A percentile compares a stretch with the other conserved stretches of the same genome.
These are phyloP conservation scores for Leptomonas seymouri DNA, from an alignment of 208 protist species.

Conservation along the genomic window DNA sequence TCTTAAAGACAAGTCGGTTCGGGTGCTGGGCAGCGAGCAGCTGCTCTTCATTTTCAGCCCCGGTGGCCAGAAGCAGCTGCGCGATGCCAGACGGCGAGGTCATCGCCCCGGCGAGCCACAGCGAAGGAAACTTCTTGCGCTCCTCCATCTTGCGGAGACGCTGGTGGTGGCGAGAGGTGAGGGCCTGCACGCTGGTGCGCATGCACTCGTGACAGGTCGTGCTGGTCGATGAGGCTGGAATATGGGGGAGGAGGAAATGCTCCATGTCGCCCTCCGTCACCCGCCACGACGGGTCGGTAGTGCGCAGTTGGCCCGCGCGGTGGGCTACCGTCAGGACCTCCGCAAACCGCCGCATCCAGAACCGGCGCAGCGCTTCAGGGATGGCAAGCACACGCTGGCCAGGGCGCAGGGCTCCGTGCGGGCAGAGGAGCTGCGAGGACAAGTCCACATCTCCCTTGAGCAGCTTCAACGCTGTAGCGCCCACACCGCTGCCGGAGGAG, in stretches of 20 bases:
- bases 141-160: slow-evolving; percentile 47
- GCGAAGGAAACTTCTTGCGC: slow-evolving; percentile 54
- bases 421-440: slow-evolving; percentile 40
- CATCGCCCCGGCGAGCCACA: slow-evolving; percentile 46
- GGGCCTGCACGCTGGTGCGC: slow-evolving; percentile 34
- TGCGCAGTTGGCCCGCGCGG: slow-evolving; percentile 28
- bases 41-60: slow-evolving; percentile 52
- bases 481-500: background rate
- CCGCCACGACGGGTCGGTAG: slow-evolving; percentile 23
- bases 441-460: slow-evolving; percentile 23
- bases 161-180: slow-evolving; percentile 39
- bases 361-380: slow-evolving; percentile 50
- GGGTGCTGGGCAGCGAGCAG: slow-evolving; percentile 62
- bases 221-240: slow-evolving; percentile 39
- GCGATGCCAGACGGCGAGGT: slow-evolving; percentile 32
- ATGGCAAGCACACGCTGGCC: slow-evolving; percentile 41
- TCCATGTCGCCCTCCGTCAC: slow-evolving; percentile 25
- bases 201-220: slow-evolving; percentile 55
- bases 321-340: slow-evolving; percentile 36
- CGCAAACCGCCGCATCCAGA: slow-evolving; percentile 47
- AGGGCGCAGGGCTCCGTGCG: slow-evolving; percentile 52
- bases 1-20: slow-evolving; percentile 62
- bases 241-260: slow-evolving; percentile 36
- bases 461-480: slow-evolving; percentile 14
- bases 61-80: slow-evolving; percentile 32